Base-by-base conservation (phyloP, 116 monocot genomes). In the Zostera marina region DNA sequence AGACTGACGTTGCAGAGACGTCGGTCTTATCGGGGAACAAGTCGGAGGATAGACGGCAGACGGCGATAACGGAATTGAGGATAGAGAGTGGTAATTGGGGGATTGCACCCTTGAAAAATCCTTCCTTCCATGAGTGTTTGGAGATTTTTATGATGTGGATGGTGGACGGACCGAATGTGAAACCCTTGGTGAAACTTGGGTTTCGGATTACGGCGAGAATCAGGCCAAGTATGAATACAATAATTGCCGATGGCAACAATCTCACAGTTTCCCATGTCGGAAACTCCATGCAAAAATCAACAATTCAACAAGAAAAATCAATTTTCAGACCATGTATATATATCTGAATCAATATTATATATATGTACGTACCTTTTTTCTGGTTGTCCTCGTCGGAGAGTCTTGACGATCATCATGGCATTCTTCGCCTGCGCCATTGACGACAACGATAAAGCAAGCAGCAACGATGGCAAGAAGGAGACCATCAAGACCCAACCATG, bases 61-160 rank as follows among this genome's bases (percentile, higher is more conserved):
- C 85, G 17, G 85, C 85, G 63, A 85, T 72, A 43, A 85, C 85
- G 41, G 85, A 85, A 49, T 85, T 85, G 23, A 85, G 74, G 49
- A 85, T 60, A 17, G 85, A 75, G 15, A 85, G 75, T 11, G 85
- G 85, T 24, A 85, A 62, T 65, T 85, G 85, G 42, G 85, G 85
- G n/a, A 85, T 53, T 38, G 85, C 70, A 11, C 65, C 85, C 38
- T 48, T 58, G 7, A 80, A 3, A 61, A 85, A 85, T n/a, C 81
- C 85, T 11, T 70, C 59, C 58, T 72, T 77, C 74, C 77, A 85
- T 16, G 77, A 71, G 26, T 68, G 66, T 56, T 68, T 59, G 0
- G 72, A 70, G 22, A 81, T 77, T 14, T 41, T 7, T 11, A 77
- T 70, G 17, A 72, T 41, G 25, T 53, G 62, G 39, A 81, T 49